A percentile compares a stretch with the other conserved stretches of the same genome.
Evolutionary conservation across 495 filamentous ascomycete species (phyloP).

Genomic region (Aspergillus sparsus): DNA sequence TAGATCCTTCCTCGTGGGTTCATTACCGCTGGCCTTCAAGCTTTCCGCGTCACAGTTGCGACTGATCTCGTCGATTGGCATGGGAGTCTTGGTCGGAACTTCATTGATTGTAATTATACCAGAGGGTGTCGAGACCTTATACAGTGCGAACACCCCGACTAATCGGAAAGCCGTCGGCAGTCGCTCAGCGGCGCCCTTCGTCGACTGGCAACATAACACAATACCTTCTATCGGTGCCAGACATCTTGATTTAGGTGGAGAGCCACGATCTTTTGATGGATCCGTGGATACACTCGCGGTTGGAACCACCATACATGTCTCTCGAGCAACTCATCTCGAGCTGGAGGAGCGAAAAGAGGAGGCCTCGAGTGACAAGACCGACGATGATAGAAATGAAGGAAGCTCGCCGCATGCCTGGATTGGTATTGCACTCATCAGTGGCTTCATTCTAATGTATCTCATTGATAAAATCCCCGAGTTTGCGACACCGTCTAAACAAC

Average conservation of each 20-base stretch:
- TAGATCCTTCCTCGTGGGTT: conserved; percentile 94
- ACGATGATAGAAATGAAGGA: conserved; percentile 34
- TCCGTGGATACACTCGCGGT: conserved; percentile 4
- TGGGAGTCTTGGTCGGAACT: conserved; percentile 92
- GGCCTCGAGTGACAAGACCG: conserved; percentile 44
- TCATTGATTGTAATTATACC: conserved; percentile 97
- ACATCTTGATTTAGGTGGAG: conserved; percentile 13
- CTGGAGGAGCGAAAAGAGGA: conserved; percentile 33
- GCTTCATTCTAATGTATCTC: conserved; percentile 96
- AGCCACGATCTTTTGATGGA: conserved; percentile 6
- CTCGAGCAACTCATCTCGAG: conserved; percentile 16
- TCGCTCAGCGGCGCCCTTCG: conserved; percentile 26
- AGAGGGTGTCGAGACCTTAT: conserved; percentile 90
- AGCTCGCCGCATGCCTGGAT: conserved; percentile 69
- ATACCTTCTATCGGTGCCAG: conserved; percentile 24
- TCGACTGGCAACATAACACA: conserved; percentile 37
- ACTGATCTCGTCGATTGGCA: conserved; percentile 87
- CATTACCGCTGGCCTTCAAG: conserved; percentile 85
- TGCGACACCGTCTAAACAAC: conserved; percentile 56
- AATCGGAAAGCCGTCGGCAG: conserved; percentile 35
- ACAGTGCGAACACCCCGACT: conserved; percentile 54
- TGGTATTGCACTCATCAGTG: conserved; percentile 80
- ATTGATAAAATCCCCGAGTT: conserved; percentile 85
- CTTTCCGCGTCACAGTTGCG: conserved; percentile 87
- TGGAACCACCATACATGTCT: conserved; percentile 11